A percentile compares a stretch with the other conserved stretches of the same genome.
Evolutionary conservation across 2,329 filamentous ascomycete genomes (phyloP).

Genomic region (Xylaria polymorpha): DNA sequence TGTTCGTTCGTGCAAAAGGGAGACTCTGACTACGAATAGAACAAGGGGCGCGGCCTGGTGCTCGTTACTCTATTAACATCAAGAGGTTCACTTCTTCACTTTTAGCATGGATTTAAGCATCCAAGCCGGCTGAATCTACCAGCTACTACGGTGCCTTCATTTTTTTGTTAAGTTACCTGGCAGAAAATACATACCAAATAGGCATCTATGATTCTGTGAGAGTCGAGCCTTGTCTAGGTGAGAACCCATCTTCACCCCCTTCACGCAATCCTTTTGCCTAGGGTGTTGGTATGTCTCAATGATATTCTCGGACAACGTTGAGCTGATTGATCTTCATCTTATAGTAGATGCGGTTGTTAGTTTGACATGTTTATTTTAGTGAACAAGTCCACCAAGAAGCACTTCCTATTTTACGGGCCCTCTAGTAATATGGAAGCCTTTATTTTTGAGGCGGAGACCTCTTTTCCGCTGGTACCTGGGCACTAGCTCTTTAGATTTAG

Average conservation of each 20-base stretch:
- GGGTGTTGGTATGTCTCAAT: not conserved
- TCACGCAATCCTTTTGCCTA: not conserved
- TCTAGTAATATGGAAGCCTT: not conserved
- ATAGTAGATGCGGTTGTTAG: not conserved
- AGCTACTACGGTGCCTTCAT: not conserved
- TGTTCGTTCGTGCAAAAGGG: not conserved
- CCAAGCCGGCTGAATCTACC: not conserved
- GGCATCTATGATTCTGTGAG: not conserved
- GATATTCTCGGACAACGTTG: not conserved
- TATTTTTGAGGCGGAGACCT: not conserved
- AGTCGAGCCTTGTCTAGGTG: not conserved
- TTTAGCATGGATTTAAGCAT: not conserved
- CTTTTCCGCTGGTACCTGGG: not conserved
- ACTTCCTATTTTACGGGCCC: not conserved
- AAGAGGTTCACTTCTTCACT: conserved; percentile 1
- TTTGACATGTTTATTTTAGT: not conserved
- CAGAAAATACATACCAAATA: not conserved
- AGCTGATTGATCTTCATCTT: not conserved
- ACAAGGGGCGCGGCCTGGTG: not conserved
- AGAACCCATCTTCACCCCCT: not conserved
- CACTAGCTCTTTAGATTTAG: not conserved
- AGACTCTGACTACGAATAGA: not conserved
- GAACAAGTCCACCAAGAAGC: not conserved
- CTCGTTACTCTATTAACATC: not conserved
- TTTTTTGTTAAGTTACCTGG: not conserved